Conservation (phyloP, 2,329 filamentous ascomycete species). For the Fusarium solani-melongenae region DNA sequence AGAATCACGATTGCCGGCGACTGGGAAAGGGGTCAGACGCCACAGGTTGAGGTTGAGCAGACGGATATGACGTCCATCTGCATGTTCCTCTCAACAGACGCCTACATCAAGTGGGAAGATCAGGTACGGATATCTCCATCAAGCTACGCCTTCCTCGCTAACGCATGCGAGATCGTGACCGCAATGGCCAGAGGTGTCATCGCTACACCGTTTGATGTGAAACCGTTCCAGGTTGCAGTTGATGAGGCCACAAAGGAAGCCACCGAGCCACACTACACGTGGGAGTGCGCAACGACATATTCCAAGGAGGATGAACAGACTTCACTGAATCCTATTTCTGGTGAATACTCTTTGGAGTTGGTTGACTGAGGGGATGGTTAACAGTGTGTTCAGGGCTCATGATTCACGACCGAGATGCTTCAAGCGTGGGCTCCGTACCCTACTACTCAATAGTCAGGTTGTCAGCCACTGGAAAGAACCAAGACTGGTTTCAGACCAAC, state of each 20-base stretch:
- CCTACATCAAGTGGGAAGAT: conserved; percentile 68
- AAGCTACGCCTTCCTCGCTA: not conserved
- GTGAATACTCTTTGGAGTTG: not conserved
- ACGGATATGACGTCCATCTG: conserved; percentile 61
- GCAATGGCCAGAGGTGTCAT: conserved; percentile 64
- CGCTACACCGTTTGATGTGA: conserved; percentile 61
- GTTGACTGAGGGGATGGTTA: not conserved
- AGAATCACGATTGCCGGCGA: conserved; percentile 54
- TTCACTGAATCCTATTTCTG: conserved; percentile 48
- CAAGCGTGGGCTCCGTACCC: conserved; percentile 48
- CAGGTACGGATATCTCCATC: conserved; percentile 48
- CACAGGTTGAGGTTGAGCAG: conserved; percentile 53
- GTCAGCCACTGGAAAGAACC: conserved; percentile 62
- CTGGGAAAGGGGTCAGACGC: conserved; percentile 50
- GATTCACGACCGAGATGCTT: conserved; percentile 50
- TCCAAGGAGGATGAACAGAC: conserved; percentile 44
- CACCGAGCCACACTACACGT: conserved; percentile 51
- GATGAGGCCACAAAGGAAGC: conserved; percentile 38
- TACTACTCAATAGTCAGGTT: conserved; percentile 64
- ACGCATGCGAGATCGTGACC: conserved; percentile 54
- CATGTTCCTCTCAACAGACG: conserved; percentile 60
- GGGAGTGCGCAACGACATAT: conserved; percentile 61
- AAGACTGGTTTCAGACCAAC: conserved; percentile 66
- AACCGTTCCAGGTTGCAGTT: conserved; percentile 63
- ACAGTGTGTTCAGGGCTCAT: conserved; percentile 54